Evolutionary conservation across 169 alveolate species (phyloP).

Genomic region (Plasmodium berghei): DNA sequence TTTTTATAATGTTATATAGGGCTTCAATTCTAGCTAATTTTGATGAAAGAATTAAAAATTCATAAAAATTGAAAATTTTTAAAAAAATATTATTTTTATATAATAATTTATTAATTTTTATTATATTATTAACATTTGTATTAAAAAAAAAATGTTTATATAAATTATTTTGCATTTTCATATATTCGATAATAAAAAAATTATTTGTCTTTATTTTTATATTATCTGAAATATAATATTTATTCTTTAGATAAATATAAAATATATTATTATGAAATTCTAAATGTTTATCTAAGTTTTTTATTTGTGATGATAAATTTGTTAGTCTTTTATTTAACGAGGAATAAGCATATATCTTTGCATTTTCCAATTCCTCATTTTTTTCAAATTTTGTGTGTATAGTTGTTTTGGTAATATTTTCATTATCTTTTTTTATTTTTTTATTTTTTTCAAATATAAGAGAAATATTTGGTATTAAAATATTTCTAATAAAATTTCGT

Average conservation of each 20-base stretch:
- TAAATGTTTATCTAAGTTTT: slow-evolving; percentile 24
- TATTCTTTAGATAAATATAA: slow-evolving; percentile 15
- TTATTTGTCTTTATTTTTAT: background rate
- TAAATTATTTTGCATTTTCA: slow-evolving; percentile 48
- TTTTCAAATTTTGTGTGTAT: background rate
- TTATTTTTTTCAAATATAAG: slow-evolving; percentile 3
- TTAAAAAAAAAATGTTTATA: slow-evolving; percentile 13
- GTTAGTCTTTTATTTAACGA: slow-evolving; percentile 18
- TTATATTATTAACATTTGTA: slow-evolving; percentile 3
- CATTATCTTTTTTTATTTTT: background rate
- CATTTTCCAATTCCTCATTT: background rate
- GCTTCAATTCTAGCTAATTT: slow-evolving; percentile 22
- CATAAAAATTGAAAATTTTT: slow-evolving; percentile 47
- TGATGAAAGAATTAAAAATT: slow-evolving; percentile 45
- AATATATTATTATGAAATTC: slow-evolving; percentile 16
- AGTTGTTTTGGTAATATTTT: no score
- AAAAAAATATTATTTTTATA: slow-evolving; percentile 42
- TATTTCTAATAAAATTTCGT: slow-evolving; percentile 41
- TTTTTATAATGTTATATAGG: slow-evolving; percentile 14
- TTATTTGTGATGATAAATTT: slow-evolving; percentile 22
- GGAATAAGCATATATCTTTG: slow-evolving; percentile 14
- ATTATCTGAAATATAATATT: slow-evolving; percentile 14
- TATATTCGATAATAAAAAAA: slow-evolving; percentile 36
- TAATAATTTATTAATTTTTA: slow-evolving; percentile 29
- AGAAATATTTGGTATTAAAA: slow-evolving; percentile 47